phyloP scores from a whole-genome alignment of 345 rosid genomes.

The Rhodomyrtus tomentosa region DNA sequence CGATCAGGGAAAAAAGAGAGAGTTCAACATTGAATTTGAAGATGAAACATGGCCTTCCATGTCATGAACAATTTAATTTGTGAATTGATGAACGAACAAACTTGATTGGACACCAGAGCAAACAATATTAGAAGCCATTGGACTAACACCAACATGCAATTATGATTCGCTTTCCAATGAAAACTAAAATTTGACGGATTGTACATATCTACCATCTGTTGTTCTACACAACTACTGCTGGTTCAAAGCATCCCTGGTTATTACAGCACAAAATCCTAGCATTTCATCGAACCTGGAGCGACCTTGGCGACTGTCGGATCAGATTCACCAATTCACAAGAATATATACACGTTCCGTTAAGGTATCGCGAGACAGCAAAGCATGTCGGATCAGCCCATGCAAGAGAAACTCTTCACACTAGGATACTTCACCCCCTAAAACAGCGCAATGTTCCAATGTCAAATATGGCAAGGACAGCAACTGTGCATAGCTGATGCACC shows the following conservation, averaged over 20 bases:
- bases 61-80: too few relatives aligned
- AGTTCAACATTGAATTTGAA: too few relatives aligned
- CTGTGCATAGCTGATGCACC: neutral
- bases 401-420: neutral
- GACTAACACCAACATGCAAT: neutral
- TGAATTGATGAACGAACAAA: too few relatives aligned
- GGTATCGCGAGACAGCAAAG: neutral
- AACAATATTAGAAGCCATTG: too few relatives aligned
- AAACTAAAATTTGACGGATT: neutral
- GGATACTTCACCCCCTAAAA: neutral
- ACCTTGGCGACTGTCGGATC: neutral
- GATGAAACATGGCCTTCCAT: too few relatives aligned
- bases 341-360: neutral
- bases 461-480: neutral
- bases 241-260: neutral
- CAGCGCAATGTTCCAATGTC: neutral
- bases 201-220: neutral
- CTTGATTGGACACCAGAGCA: too few relatives aligned
- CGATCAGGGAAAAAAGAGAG: too few relatives aligned
- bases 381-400: neutral
- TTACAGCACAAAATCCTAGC: neutral
- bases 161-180: neutral
- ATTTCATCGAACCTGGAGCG: neutral
- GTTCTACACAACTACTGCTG: neutral
- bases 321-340: neutral